Evolutionary conservation across 345 rosid species (phyloP).

Genomic region (Aurinia saxatilis): DNA sequence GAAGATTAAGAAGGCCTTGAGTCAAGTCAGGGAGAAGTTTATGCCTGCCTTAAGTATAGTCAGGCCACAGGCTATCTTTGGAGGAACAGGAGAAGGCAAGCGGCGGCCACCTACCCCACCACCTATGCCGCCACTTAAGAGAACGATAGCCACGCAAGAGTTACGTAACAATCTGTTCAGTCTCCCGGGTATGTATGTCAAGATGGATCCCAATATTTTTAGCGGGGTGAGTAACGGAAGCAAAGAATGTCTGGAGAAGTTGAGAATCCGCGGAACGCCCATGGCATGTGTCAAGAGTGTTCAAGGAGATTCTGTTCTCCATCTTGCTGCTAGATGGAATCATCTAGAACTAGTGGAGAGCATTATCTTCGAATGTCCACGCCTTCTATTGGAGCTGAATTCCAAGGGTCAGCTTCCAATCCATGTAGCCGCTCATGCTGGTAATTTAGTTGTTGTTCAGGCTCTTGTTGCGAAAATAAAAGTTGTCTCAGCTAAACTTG

Average conservation of each 20-base stretch:
- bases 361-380: not conserved
- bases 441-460: not conserved
- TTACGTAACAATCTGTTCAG: not conserved
- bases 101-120: too few species aligned
- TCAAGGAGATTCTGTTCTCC: not conserved
- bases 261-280: not conserved
- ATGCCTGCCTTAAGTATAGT: too few species aligned
- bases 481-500: not conserved
- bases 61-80: too few species aligned
- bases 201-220: not conserved
- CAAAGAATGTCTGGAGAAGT: not conserved
- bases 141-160: too few species aligned
- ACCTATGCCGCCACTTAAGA: too few species aligned
- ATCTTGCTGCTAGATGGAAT: not conserved
- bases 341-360: not conserved
- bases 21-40: too few species aligned
- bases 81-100: too few species aligned
- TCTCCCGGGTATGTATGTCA: not conserved
- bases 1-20: too few species aligned
- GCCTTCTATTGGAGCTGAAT: not conserved
- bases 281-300: not conserved
- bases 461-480: not conserved
- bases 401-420: not conserved
- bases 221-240: not conserved
- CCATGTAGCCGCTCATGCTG: conserved; percentile 1